Evolutionary conservation across 2,329 filamentous ascomycete species (phyloP).

Genomic region (Pseudocercospora crystallina): DNA sequence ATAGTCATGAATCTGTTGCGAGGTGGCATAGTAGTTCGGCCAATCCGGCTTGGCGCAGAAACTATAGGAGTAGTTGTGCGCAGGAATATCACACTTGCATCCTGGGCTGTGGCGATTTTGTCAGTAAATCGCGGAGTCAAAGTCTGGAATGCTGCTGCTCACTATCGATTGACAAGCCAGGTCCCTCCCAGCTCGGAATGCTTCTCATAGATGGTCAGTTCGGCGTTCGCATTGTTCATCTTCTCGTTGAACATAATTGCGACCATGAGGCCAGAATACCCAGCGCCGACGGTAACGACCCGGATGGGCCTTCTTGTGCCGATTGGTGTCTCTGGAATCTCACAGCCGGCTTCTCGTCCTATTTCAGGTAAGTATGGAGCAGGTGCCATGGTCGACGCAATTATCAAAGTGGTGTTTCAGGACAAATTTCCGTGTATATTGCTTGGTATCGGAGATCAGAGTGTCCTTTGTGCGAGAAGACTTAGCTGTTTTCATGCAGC

Average conservation of each 20-base stretch:
- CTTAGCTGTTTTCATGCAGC: too few species aligned
- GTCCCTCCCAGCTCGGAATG: conserved; percentile 18
- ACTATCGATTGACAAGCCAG: conserved; percentile 20
- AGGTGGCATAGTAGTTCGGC: conserved; percentile 10
- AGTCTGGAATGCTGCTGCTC: too few species aligned
- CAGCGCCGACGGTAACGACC: conserved; percentile 14
- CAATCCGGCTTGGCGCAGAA: conserved; percentile 15
- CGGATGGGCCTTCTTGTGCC: conserved; percentile 13
- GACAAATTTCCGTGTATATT: too few species aligned
- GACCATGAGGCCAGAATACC: conserved; percentile 11
- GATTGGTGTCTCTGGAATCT: too few species aligned
- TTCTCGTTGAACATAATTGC: conserved; percentile 10
- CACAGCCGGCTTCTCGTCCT: too few species aligned
- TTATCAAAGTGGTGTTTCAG: too few species aligned
- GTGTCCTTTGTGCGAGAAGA: too few species aligned
- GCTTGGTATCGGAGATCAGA: too few species aligned
- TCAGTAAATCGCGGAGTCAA: too few species aligned
- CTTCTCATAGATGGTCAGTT: conserved; percentile 16
- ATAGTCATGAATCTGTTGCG: conserved; percentile 37
- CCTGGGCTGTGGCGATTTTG: too few species aligned
- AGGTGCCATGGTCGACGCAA: too few species aligned
- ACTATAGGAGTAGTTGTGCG: conserved; percentile 6
- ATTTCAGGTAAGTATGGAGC: too few species aligned
- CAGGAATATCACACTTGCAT: conserved; percentile 19
- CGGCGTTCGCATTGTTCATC: conserved; percentile 9